Conservation (phyloP, 2,329 filamentous ascomycete species). For the Exophiala alcalophila region DNA sequence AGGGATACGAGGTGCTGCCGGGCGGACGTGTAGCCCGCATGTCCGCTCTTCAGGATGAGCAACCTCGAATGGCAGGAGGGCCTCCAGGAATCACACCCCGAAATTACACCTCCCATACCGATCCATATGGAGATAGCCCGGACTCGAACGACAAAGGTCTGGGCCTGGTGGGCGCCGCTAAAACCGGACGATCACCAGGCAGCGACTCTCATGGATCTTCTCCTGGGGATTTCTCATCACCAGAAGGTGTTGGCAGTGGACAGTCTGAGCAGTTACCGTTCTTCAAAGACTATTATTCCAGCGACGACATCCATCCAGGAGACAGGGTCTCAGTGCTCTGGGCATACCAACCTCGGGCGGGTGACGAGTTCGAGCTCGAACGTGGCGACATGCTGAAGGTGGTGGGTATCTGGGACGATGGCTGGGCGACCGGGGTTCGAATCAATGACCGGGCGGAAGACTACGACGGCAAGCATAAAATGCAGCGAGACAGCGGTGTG, state of each 20-base stretch:
- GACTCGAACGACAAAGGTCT: conserved; percentile 58
- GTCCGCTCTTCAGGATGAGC: conserved; percentile 75
- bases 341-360: conserved; percentile 93
- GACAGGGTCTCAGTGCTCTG: conserved; percentile 89
- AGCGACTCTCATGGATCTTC: conserved; percentile 78
- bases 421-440: conserved; percentile 92
- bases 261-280: conserved; percentile 93
- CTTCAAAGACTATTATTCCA: conserved; percentile 98
- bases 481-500: conserved; percentile 88
- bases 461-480: conserved; percentile 72
- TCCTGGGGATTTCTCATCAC: conserved; percentile 79
- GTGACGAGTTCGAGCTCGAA: conserved; percentile 89
- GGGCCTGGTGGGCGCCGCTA: conserved; percentile 46
- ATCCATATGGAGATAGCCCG: conserved; percentile 69
- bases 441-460: conserved; percentile 81
- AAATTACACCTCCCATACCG: conserved; percentile 57
- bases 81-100: conserved; percentile 42
- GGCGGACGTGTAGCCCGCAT: conserved; percentile 91
- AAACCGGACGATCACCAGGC: conserved; percentile 83
- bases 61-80: conserved; percentile 45
- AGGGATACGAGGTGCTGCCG: conserved; percentile 71
- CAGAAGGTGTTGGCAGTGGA: conserved; percentile 76
- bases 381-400: conserved; percentile 98
- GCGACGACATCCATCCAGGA: conserved; percentile 89
- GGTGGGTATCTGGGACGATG: conserved; percentile 98